phyloP scores from a whole-genome alignment of 2,329 filamentous ascomycete genomes.

The Gaeumannomyces tritici region DNA sequence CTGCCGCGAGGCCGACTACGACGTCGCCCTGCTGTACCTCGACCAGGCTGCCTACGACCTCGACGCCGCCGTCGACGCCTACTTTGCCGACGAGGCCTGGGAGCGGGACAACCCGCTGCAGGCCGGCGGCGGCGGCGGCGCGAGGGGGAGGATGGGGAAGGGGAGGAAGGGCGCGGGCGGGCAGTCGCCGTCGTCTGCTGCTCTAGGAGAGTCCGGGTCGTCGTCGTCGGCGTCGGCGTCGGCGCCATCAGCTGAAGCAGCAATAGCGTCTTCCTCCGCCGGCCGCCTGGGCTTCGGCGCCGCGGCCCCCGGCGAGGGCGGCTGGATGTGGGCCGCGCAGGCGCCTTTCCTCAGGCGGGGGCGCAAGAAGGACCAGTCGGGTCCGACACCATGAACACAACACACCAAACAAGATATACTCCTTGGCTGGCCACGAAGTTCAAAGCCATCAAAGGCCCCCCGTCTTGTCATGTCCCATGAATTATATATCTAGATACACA shows the following conservation, averaged over 20 bases:
- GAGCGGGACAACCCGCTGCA: constrained; percentile 57
- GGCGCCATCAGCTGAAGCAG: too few relatives aligned
- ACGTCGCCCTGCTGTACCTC: constrained; percentile 66
- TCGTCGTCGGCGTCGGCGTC: too few relatives aligned
- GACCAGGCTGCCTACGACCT: constrained; percentile 61
- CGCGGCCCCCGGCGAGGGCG: constrained; percentile 5
- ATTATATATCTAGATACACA: not conserved
- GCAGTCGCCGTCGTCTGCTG: not conserved
- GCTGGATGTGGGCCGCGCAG: constrained; percentile 2
- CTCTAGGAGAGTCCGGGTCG: too few relatives aligned
- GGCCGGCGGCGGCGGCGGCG: constrained; percentile 2
- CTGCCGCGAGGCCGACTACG: constrained; percentile 69
- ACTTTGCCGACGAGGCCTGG: constrained; percentile 66
- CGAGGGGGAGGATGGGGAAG: too few relatives aligned
- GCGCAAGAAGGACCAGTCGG: not conserved
- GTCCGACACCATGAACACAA: not conserved
- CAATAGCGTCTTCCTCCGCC: not conserved
- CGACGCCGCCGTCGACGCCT: constrained; percentile 52
- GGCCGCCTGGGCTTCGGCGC: not conserved
- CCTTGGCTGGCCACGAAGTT: not conserved
- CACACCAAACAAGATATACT: not conserved
- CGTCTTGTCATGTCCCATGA: not conserved
- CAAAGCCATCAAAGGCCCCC: not conserved
- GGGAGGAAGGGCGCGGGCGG: not conserved
- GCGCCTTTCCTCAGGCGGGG: constrained; percentile 4